Base-by-base conservation (phyloP, 805 yeast genomes). In the Lachancea kluyveri region DNA sequence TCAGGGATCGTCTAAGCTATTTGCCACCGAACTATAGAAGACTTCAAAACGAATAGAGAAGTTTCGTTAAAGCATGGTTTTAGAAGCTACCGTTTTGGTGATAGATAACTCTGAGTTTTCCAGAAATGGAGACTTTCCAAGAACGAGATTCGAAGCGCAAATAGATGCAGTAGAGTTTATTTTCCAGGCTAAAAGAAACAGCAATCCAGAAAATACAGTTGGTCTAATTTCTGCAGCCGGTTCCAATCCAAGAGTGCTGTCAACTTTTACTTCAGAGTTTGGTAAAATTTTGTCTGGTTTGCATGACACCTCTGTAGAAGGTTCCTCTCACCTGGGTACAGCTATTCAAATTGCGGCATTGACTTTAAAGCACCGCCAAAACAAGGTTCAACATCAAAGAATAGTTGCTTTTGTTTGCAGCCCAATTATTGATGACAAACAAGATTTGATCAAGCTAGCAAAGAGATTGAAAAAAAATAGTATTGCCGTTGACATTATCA, bases 61-160 rank as follows among this genome's bases (percentile, higher is more conserved):
- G n/a, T n/a, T n/a, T n/a, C n/a, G n/a, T n/a, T n/a, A n/a, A n/a
- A n/a, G n/a, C n/a, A 87, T 87, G 96, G 96, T 81, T 42, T 72
- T 88, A 50, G 98, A 92, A 64, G 97, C 97, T 42, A 83, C 96
- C 10, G 88, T 92, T 82, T 74, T 92, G 41, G 85, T 87, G 52
- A 73, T 92, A 53, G 99, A 92, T 67, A 90, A 87, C 68, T 86
- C 96, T 31, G 98, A 92, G 64, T 90, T 71, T 60, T 83, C 88
- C 75, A 72, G 98, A 51, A 92, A 92, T 56, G 98, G 97, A 19
- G 98, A 92, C 59, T 92, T 79, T 52, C 71, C 83, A 21, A 77
- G 94, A 11, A 79, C 88, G 10, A 72, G 98, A 50, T 88, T 78
- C 54, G 94, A 83, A 42, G 96, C 97, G 2, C 96, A 92, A 60